Conservation (phyloP, 805 yeast genomes). For the Yamadazyma sp. region DNA sequence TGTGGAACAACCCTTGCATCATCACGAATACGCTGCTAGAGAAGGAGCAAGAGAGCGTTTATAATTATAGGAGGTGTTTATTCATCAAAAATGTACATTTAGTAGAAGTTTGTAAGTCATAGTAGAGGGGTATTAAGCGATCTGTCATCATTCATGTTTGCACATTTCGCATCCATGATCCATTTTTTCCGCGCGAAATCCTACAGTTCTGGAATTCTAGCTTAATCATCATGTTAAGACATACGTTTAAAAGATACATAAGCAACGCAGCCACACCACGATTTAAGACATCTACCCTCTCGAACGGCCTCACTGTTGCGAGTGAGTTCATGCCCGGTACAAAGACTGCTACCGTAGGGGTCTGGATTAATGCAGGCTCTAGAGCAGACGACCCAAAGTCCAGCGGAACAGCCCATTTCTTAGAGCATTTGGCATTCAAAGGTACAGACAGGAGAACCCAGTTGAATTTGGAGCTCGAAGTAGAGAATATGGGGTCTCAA, state of each 20-base stretch:
- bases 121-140: too few species aligned
- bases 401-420: constrained; percentile 93
- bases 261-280: constrained; percentile 18
- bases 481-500: constrained; percentile 95
- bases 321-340: constrained; percentile 84
- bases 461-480: constrained; percentile 81
- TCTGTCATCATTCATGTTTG: too few species aligned
- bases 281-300: constrained; percentile 63
- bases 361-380: constrained; percentile 98
- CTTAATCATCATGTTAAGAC: constrained; percentile 6
- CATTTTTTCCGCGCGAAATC: too few species aligned
- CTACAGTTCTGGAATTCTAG: neutral
- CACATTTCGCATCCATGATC: too few species aligned
- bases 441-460: constrained; percentile 86
- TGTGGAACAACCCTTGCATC: constrained; percentile 19
- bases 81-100: too few species aligned
- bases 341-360: constrained; percentile 94
- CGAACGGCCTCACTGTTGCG: constrained; percentile 95
- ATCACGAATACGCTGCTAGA: constrained; percentile 8
- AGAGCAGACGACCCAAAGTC: constrained; percentile 88
- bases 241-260: constrained; percentile 4
- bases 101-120: too few species aligned
- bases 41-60: neutral
- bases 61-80: neutral
- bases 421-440: constrained; percentile 95